Conservation (phyloP, 2,329 filamentous ascomycete species). For the Beauveria brongniartii region DNA sequence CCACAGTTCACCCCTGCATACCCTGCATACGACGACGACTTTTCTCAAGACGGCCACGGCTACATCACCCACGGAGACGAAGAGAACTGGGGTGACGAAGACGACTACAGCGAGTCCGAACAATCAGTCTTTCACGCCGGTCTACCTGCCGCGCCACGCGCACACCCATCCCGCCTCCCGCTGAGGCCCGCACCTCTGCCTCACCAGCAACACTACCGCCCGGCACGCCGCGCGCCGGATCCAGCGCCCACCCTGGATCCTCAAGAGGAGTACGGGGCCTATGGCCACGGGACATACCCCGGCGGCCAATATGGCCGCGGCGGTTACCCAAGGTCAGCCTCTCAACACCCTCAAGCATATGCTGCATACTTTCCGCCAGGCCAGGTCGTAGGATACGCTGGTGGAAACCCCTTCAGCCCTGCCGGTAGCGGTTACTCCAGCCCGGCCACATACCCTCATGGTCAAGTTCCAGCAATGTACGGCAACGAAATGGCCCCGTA, state of each 20-base stretch:
- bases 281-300: constrained; percentile 28
- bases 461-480: background rate
- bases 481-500: constrained; percentile 1
- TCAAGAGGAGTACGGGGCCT: constrained; percentile 50
- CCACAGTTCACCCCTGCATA: constrained; percentile 1
- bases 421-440: constrained; percentile 27
- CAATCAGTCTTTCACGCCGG: background rate
- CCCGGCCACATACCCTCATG: background rate
- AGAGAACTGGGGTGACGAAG: constrained; percentile 7
- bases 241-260: constrained; percentile 57
- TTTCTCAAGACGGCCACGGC: constrained; percentile 4
- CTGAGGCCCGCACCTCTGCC: constrained; percentile 16
- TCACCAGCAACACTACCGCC: constrained; percentile 30
- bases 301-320: constrained; percentile 13
- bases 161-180: constrained; percentile 19
- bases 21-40: background rate
- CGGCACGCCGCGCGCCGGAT: constrained; percentile 32
- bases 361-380: constrained; percentile 26
- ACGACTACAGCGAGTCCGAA: constrained; percentile 6
- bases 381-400: constrained; percentile 30
- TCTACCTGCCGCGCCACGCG: constrained; percentile 12
- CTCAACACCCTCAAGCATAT: constrained; percentile 17
- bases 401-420: constrained; percentile 35
- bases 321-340: constrained; percentile 13
- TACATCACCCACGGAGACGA: constrained; percentile 8